Evolutionary conservation across 345 rosid genomes (phyloP), one percentile per base, ranked within the genome.

Genomic region (Erucastrum elatum): DNA sequence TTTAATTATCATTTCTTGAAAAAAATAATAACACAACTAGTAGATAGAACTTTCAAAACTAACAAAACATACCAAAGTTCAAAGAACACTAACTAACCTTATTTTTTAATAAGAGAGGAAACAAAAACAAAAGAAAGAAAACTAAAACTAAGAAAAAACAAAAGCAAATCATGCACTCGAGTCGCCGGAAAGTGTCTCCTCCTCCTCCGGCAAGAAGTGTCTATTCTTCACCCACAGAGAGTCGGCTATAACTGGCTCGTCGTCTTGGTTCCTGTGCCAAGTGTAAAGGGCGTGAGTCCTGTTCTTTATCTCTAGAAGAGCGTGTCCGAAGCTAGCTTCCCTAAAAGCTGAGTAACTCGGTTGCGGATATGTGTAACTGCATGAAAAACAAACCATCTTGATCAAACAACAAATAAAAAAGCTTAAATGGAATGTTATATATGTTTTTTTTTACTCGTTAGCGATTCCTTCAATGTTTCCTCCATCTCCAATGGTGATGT

Each of bases 391-490:
- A 0, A 12, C 11, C 0, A 55, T 44, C 0, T 71, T 77, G 3
- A 65, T 64, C 25, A 71, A 70, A 44, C 3, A 37, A 27, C 0
- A 56, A 15, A 70, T 0, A 15, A 8, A 1, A 59, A 70, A 13
- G 1, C 4, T 1, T 66, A 0, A 59, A 17, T 5, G 25, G n/a
- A 16, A 17, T 41, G 6, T 0, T 17, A 30, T 30, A 30, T 17
- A 60, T 30, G 13, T 16, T 49, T 49, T 49, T 49, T 70, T 53
- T 13, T 66, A 88, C 91, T 74, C 74, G 8, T 64, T 81, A 15
- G 91, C 91, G 15, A 89, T 76, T 80, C 96, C 96, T 87, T 90
- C 96, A 2, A 85, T 86, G 72, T 90, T 90, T 39, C 95, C 95
- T 70, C 93, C 95, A 72, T 88, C 95, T 13, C 94, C 92, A 6